Evolutionary conservation across 2,329 filamentous ascomycete species (phyloP), one percentile per base, ranked within the genome.

Genomic region (Ophiostoma montium): DNA sequence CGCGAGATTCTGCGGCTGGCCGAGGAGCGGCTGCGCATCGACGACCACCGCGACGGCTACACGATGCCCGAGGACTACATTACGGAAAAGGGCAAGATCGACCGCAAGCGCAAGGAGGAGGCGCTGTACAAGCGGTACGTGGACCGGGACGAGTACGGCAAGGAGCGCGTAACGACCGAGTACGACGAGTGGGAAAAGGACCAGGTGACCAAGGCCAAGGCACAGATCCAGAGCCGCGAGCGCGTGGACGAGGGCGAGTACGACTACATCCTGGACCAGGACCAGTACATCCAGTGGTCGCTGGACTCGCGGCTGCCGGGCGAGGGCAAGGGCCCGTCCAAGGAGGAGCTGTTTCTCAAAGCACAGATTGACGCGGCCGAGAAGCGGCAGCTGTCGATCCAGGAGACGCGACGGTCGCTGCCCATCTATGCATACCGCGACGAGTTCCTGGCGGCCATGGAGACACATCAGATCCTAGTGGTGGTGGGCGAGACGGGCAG

Each of bases 131-230:
- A 87, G 62, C 79, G 89, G 46, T 90, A 95, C 57, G 82, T 95
- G 3, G 89, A 95, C 54, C 76, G 78, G 52, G 88, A 94, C 57
- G 86, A 94, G 58, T 82, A 82, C 57, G 89, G 89, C 5, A 82
- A 92, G 55, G 90, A 95, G 62, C 83, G 82, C 58, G 94, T 87
- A 57, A 78, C 95, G 51, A 95, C 88, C 0, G 92, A 98, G 62
- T 85, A 95, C 55, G 89, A 98, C 54, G 86, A 95, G 60, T 98
- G 90, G 90, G 92, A 98, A 62, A 71, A 79, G 51, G 90, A 96
- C 61, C 90, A 96, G 66, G 76, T 84, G 1, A 75, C 81, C 50
- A 94, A 94, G 63, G 89, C 87, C 6, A 92, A 90, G 62, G 81
- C 86, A 1, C 88, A 95, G 62, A 87, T 94, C 52, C 74, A 78